These are phyloP conservation scores for Boeremia exigua DNA, from an alignment of 2,329 filamentous ascomycete species.

Conservation along the genomic window DNA sequence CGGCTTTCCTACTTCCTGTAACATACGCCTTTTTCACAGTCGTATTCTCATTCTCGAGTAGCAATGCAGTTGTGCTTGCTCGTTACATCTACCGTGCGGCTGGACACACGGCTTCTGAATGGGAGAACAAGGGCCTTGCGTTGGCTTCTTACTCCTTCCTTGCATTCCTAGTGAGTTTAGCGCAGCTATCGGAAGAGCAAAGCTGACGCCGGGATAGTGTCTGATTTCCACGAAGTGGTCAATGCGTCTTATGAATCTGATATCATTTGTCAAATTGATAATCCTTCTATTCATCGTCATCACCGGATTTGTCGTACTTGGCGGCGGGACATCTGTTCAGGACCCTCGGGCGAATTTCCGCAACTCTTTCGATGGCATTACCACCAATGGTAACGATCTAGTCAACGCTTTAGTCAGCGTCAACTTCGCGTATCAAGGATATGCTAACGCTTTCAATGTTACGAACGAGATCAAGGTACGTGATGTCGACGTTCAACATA, in stretches of 20 bases:
- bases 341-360: slow-evolving; percentile 36
- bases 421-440: slow-evolving; percentile 41
- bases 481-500: background rate
- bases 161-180: slow-evolving; percentile 20
- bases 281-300: slow-evolving; percentile 63
- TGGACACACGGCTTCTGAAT: slow-evolving; percentile 30
- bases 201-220: slow-evolving; percentile 11
- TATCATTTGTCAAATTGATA: slow-evolving; percentile 61
- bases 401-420: slow-evolving; percentile 42
- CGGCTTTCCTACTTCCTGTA: slow-evolving; percentile 36
- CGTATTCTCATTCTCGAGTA: slow-evolving; percentile 38
- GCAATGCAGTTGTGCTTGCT: slow-evolving; percentile 40
- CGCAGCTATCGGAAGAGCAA: too few relatives aligned
- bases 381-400: slow-evolving; percentile 37
- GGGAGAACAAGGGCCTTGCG: slow-evolving; percentile 40
- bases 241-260: slow-evolving; percentile 38
- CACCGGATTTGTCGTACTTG: slow-evolving; percentile 39
- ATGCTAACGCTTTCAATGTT: slow-evolving; percentile 44
- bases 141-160: slow-evolving; percentile 34
- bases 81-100: slow-evolving; percentile 40
- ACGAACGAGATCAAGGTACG: slow-evolving; percentile 41
- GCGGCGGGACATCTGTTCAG: slow-evolving; percentile 34
- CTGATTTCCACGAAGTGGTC: slow-evolving; percentile 36
- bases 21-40: slow-evolving; percentile 40
- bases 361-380: slow-evolving; percentile 35